These are phyloP conservation scores for Nyctanthes arbortristis DNA, from an alignment of 257 asterid genomes.

Conservation along the genomic window DNA sequence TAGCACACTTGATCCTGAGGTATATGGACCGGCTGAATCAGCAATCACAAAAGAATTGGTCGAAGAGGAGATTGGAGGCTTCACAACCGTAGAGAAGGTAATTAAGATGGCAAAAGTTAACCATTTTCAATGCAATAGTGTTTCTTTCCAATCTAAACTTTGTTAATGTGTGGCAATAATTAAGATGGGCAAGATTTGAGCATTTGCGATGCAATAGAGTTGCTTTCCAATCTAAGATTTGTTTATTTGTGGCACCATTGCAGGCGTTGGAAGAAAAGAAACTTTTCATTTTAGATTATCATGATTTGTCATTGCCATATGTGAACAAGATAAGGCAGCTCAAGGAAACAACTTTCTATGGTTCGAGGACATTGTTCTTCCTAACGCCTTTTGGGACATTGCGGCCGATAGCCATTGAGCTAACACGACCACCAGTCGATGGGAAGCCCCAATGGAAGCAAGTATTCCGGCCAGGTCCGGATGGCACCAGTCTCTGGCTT, in stretches of 20 bases:
- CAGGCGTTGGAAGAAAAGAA: slow-evolving; percentile 72
- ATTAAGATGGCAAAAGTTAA: too few species aligned
- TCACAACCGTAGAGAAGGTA: slow-evolving; percentile 64
- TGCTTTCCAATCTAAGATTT: background rate
- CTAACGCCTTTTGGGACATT: slow-evolving; percentile 45
- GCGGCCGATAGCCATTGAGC: slow-evolving; percentile 74
- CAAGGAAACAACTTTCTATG: slow-evolving; percentile 61
- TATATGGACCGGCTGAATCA: slow-evolving; percentile 79
- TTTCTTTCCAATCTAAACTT: too few species aligned
- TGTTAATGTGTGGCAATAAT: too few species aligned
- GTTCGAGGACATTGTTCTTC: slow-evolving; percentile 74
- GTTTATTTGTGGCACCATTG: slow-evolving; percentile 4
- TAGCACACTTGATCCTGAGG: slow-evolving; percentile 67
- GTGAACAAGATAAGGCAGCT: slow-evolving; percentile 63
- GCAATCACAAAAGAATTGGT: slow-evolving; percentile 54
- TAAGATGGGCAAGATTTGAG: background rate
- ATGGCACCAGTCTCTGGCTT: slow-evolving; percentile 65
- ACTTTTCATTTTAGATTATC: slow-evolving; percentile 68
- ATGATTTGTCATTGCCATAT: slow-evolving; percentile 65
- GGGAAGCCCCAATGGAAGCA: slow-evolving; percentile 69
- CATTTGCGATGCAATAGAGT: background rate
- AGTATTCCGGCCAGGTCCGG: slow-evolving; percentile 45
- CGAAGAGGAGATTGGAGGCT: slow-evolving; percentile 49
- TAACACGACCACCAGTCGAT: slow-evolving; percentile 56
- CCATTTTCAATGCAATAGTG: too few species aligned